Evolutionary conservation across 371 early-diverging fungal genomes (phyloP).

Genomic region (Nematocida major): DNA sequence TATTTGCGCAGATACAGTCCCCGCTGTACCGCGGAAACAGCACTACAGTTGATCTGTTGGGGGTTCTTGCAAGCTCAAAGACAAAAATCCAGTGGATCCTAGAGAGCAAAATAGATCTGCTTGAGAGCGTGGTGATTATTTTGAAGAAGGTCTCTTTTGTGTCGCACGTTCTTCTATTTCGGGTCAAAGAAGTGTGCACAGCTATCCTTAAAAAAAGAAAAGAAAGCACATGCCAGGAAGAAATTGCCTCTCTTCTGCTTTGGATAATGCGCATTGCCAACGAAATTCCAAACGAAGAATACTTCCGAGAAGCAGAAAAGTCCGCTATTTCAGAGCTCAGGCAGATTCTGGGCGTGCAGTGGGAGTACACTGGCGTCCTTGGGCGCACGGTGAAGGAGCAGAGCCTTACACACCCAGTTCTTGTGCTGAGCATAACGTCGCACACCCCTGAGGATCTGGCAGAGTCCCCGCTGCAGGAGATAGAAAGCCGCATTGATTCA

Average conservation of each 20-base stretch:
- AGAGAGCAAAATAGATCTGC: background rate
- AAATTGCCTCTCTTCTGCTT: background rate
- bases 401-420: background rate
- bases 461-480: background rate
- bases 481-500: constrained; percentile 11
- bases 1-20: background rate
- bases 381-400: background rate
- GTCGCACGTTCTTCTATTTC: background rate
- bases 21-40: background rate
- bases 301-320: background rate
- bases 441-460: background rate
- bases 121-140: background rate
- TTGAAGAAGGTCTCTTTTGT: background rate
- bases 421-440: background rate
- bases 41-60: background rate
- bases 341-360: background rate
- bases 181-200: background rate
- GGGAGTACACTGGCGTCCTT: constrained; percentile 5
- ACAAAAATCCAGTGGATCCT: background rate
- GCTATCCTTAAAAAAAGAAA: background rate
- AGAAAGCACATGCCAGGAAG: background rate
- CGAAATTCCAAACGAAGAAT: background rate
- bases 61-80: background rate
- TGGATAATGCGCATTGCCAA: background rate
- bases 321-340: background rate